phyloP scores from a whole-genome alignment of 2,329 filamentous ascomycete genomes.

The Talaromyces sp. region DNA sequence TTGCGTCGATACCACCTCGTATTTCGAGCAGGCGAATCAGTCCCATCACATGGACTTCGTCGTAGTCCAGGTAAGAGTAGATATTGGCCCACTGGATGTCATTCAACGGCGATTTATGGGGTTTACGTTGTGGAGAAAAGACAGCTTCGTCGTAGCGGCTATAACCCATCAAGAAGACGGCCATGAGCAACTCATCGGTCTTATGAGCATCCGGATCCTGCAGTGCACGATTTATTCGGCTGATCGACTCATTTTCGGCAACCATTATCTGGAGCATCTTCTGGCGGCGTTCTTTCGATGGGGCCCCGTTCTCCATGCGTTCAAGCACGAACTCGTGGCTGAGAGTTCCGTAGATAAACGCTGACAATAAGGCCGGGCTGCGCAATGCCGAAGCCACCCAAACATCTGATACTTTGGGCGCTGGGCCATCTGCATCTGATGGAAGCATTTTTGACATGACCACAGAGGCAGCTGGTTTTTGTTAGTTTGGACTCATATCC shows the following conservation, averaged over 20 bases:
- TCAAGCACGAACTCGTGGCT: slow-evolving; percentile 11
- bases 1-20: slow-evolving; percentile 18
- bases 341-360: slow-evolving; percentile 12
- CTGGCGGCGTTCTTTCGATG: slow-evolving; percentile 7
- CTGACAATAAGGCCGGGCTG: slow-evolving; percentile 8
- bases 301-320: slow-evolving; percentile 9
- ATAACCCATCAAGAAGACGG: slow-evolving; percentile 19
- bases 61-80: slow-evolving; percentile 17
- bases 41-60: slow-evolving; percentile 18
- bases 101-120: slow-evolving; percentile 17
- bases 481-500: background rate
- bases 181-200: slow-evolving; percentile 19
- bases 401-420: slow-evolving; percentile 7
- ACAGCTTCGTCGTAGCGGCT: slow-evolving; percentile 15
- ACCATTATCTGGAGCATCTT: slow-evolving; percentile 12
- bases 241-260: slow-evolving; percentile 16
- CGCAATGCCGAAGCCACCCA: slow-evolving; percentile 9
- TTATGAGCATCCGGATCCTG: slow-evolving; percentile 13
- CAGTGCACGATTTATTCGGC: slow-evolving; percentile 18
- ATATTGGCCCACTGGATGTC: slow-evolving; percentile 18
- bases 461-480: slow-evolving; percentile 6
- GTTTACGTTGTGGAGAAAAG: slow-evolving; percentile 9
- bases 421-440: background rate
- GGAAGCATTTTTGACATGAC: slow-evolving; percentile 12
- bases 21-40: slow-evolving; percentile 18